These are phyloP conservation scores for Colletotrichum eremochloae DNA, from an alignment of 2,329 filamentous ascomycete species.

Conservation along the genomic window DNA sequence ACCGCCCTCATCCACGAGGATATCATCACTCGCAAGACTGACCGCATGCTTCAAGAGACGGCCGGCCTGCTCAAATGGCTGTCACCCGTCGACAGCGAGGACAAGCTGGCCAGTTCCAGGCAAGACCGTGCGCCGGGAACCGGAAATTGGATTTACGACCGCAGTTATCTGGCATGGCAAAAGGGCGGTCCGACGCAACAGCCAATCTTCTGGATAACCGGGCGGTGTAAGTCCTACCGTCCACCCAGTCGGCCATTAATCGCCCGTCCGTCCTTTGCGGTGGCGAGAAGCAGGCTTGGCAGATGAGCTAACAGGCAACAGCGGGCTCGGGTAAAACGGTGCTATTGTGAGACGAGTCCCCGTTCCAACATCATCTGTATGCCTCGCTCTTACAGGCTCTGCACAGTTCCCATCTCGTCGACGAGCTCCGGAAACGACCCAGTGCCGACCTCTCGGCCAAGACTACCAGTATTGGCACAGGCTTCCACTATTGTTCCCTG, in stretches of 20 bases:
- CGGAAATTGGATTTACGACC: constrained; percentile 43
- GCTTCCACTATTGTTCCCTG: constrained; percentile 47
- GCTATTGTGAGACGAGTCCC: constrained; percentile 43
- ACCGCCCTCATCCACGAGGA: constrained; percentile 44
- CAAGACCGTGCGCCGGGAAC: constrained; percentile 43
- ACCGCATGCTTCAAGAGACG: constrained; percentile 41
- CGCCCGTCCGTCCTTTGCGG: not conserved
- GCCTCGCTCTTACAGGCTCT: not conserved
- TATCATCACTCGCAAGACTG: constrained; percentile 40
- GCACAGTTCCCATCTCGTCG: constrained; percentile 45
- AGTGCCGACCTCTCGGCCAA: not conserved
- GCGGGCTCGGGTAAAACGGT: constrained; percentile 49
- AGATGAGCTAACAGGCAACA: constrained; percentile 24
- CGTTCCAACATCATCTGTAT: no score
- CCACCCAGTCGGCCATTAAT: not conserved
- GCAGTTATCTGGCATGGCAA: constrained; percentile 42
- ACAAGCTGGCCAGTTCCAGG: constrained; percentile 38
- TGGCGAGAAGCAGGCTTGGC: not conserved
- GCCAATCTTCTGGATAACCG: constrained; percentile 46
- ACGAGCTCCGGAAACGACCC: constrained; percentile 40
- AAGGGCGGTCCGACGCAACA: constrained; percentile 23
- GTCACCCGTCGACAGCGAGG: constrained; percentile 42
- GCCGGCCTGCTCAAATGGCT: constrained; percentile 43
- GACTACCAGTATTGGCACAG: constrained; percentile 38
- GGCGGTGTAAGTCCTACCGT: constrained; percentile 44